Evolutionary conservation across 441 rosid genomes (phyloP).

Genomic region (Arabidopsis hybrid): DNA sequence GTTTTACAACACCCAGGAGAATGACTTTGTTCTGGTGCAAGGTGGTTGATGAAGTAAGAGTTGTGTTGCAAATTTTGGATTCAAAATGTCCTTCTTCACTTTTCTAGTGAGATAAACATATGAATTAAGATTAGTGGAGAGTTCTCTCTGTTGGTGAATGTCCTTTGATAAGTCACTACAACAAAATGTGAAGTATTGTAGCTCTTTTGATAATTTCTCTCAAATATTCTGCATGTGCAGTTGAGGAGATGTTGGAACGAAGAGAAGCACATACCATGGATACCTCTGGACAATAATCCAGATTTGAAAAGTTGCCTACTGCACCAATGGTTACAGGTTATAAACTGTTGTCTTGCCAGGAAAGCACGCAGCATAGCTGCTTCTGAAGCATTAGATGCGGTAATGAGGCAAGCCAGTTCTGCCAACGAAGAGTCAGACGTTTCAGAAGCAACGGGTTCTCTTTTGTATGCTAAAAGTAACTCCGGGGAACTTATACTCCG

Average conservation of each 20-base stretch:
- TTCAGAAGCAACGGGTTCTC: slow-evolving; percentile 42
- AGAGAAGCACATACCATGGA: slow-evolving; percentile 77
- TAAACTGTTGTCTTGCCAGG: slow-evolving; percentile 90
- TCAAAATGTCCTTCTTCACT: slow-evolving; percentile 11
- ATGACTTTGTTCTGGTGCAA: slow-evolving; percentile 90
- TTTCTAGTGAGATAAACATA: slow-evolving; percentile 14
- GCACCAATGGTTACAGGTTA: slow-evolving; percentile 89
- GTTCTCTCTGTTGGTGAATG: slow-evolving; percentile 3
- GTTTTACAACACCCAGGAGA: slow-evolving; percentile 71
- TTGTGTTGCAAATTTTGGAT: slow-evolving; percentile 17
- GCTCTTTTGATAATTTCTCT: slow-evolving; percentile 38
- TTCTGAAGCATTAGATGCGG: slow-evolving; percentile 70
- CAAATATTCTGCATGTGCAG: slow-evolving; percentile 56
- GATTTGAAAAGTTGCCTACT: slow-evolving; percentile 88
- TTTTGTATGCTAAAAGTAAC: slow-evolving; percentile 66
- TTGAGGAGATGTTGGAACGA: slow-evolving; percentile 82
- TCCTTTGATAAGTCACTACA: slow-evolving; percentile 24
- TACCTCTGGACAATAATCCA: slow-evolving; percentile 74
- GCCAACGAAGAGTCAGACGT: slow-evolving; percentile 51
- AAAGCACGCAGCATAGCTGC: slow-evolving; percentile 68
- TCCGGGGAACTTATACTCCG: slow-evolving; percentile 82
- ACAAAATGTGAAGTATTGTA: slow-evolving; percentile 20
- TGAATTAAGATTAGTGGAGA: slow-evolving; percentile 23
- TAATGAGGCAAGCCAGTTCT: slow-evolving; percentile 61
- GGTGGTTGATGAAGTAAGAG: slow-evolving; percentile 85